Conservation (phyloP, 345 rosid species). For the Populus davidiana region DNA sequence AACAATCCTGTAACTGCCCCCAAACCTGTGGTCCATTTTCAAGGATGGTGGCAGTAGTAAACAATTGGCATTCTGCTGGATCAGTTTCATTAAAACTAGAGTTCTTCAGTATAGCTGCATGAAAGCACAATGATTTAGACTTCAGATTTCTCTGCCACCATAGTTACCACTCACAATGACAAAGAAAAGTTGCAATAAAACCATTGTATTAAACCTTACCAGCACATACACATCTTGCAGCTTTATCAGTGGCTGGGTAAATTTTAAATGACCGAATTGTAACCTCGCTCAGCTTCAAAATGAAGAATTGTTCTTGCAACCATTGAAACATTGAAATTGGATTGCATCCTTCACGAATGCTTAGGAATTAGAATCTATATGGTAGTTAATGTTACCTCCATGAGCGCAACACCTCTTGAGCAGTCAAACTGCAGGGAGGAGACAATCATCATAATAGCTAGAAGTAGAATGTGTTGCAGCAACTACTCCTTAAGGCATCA, state of each 20-base stretch:
- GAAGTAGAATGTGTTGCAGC: slow-evolving; percentile 2
- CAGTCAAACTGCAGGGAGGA: slow-evolving; percentile 63
- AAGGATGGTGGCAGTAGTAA: slow-evolving; percentile 69
- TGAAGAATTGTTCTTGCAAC: slow-evolving; percentile 83
- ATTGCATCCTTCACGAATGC: not conserved
- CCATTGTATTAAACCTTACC: slow-evolving; percentile 35
- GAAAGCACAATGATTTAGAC: slow-evolving; percentile 18
- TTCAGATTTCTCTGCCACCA: not conserved
- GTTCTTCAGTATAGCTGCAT: slow-evolving; percentile 79
- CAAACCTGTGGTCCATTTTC: slow-evolving; percentile 88
- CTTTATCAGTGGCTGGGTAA: slow-evolving; percentile 77
- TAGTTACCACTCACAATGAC: slow-evolving; percentile 1
- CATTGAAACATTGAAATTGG: slow-evolving; percentile 6
- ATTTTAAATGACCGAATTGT: slow-evolving; percentile 66
- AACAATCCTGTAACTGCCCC: not conserved
- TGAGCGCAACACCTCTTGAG: slow-evolving; percentile 64
- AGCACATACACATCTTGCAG: slow-evolving; percentile 69
- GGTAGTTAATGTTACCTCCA: slow-evolving; percentile 50
- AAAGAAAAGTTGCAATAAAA: not conserved
- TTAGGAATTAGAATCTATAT: not conserved
- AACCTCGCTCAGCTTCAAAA: slow-evolving; percentile 67
- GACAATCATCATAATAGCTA: not conserved
- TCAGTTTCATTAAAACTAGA: slow-evolving; percentile 81
- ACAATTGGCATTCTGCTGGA: slow-evolving; percentile 88
- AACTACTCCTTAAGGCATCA: not conserved